Conservation (phyloP, 2,329 filamentous ascomycete species). For the Dothistroma pini region DNA sequence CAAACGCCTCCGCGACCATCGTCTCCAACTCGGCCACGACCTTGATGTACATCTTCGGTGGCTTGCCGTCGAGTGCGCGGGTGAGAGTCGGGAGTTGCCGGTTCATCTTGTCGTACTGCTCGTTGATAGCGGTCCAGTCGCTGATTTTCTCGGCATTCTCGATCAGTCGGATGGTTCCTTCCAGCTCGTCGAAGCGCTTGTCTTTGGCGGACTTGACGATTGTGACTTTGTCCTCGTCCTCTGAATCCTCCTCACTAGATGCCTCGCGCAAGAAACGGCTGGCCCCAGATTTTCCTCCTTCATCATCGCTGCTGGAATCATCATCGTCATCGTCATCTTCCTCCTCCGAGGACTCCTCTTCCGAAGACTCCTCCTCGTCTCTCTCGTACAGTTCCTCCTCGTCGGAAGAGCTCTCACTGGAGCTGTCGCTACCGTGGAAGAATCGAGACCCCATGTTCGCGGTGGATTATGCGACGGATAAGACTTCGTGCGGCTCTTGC, state of each 20-base stretch:
- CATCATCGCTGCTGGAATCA: constrained; percentile 49
- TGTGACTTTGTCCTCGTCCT: constrained; percentile 77
- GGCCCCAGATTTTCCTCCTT: constrained; percentile 64
- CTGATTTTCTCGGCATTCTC: constrained; percentile 97
- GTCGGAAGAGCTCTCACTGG: constrained; percentile 87
- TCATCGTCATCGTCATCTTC: constrained; percentile 47
- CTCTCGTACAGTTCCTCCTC: constrained; percentile 92
- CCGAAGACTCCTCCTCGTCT: constrained; percentile 59
- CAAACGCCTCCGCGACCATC: constrained; percentile 85
- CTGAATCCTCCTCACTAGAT: constrained; percentile 63
- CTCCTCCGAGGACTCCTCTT: constrained; percentile 37
- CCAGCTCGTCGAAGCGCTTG: constrained; percentile 92
- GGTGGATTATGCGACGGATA: constrained; percentile 5
- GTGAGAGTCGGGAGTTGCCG: constrained; percentile 42
- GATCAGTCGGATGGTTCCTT: constrained; percentile 82
- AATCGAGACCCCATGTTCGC: constrained; percentile 66
- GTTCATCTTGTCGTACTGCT: constrained; percentile 62
- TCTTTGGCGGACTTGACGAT: constrained; percentile 97
- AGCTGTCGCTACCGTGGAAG: constrained; percentile 94
- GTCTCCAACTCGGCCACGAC: constrained; percentile 91
- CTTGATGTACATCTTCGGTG: constrained; percentile 90
- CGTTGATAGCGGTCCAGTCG: constrained; percentile 83
- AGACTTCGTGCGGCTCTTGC: constrained; percentile 16
- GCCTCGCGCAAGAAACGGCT: constrained; percentile 74
- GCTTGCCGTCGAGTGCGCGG: constrained; percentile 63